Evolutionary conservation across 352 stramenopile genomes (phyloP), one percentile per base, ranked within the genome.

Genomic region (Phytopythium chamaehyphon): DNA sequence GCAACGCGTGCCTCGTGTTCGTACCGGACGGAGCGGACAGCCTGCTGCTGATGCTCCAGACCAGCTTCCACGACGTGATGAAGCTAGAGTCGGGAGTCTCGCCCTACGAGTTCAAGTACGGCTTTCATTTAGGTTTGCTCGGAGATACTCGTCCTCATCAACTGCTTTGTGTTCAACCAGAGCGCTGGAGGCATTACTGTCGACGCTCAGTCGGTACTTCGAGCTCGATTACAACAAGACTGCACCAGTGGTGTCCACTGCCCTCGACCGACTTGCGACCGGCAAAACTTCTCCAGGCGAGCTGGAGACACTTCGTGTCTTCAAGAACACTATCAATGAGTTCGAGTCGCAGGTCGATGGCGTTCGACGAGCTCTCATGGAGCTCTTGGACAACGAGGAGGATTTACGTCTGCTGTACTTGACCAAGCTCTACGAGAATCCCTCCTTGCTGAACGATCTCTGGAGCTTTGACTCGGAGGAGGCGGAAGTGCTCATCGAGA

Each of bases 301-400:
- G 21, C 56, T 90, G 5, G 73, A 90, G 22, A 84, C 64, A 22
- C 48, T 90, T 23, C 79, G 79, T 0, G 64, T 70, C 18, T 80
- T 90, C 54, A 90, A 90, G 47, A 90, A 90, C 47, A 73, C 70
- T 1, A 86, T 88, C 57, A 79, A 88, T 59, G 79, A 90, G 51
- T 90, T 88, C 47, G 66, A 87, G 36, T 66, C 71, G 1, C 76
- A 83, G 49, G 76, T 90, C 33, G 71, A 84, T 24, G 66, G 69
- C 12, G 55, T 88, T 23, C 79, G 79, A 19, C 71, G 79, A 1
- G 66, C 72, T 18, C 51, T 90, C 3, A 88, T 90, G 76, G 74
- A 83, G 35, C 52, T 83, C 6, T 57, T 90, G 15, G 73, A 90
- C 51, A 88, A 84, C 50, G 79, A 90, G 62, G 75, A 86, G 45